Evolutionary conservation across 345 rosid species (phyloP), one percentile per base, ranked within the genome.

Genomic region (Noccaea caerulescens): DNA sequence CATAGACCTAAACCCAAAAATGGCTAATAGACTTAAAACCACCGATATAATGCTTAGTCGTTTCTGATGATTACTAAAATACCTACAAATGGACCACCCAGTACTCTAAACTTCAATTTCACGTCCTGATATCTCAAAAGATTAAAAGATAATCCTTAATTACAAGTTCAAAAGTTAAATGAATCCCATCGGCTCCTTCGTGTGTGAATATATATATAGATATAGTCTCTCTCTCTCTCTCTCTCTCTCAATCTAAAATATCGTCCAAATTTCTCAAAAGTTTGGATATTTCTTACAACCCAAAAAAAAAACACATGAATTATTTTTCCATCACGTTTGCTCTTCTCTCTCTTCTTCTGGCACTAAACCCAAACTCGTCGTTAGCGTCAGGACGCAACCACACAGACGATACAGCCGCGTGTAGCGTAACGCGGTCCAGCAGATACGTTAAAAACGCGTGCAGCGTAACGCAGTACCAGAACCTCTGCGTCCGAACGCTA

Each of bases 401-500:
- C 58, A 36, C 69, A 11, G 50, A 75, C 69, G 64, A 50, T 13
- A 18, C 7, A 34, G 34, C 57, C 65, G 57, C 57, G 27, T 16
- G 27, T 8, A 4, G n/a, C 38, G 7, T 62, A 12, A 68, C 69
- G 51, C 64, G 43, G 5, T 75, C 62, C 79, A 60, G 68, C 68
- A 13, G 37, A 13, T 82, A 84, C 14, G 87, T 88, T 1, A 77
- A 66, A 78, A 86, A 87, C 13, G 97, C 98, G 7, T 93, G 98
- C 36, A 82, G 76, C 55, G 93, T 88, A 45, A 87, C 98, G 16
- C 82, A 36, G 12, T 90, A 87, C 77, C 83, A 69, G 0, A 38
- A 61, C 45, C 79, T 93, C 3, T 90, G 98, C 68, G 37, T 93
- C 63, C 79, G 36, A 34, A 82, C 96, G 36, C 79, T 93, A 0